Conservation (phyloP, 768 basidiomycete genomes). For the Rhodosporidiobolus odoratus region DNA sequence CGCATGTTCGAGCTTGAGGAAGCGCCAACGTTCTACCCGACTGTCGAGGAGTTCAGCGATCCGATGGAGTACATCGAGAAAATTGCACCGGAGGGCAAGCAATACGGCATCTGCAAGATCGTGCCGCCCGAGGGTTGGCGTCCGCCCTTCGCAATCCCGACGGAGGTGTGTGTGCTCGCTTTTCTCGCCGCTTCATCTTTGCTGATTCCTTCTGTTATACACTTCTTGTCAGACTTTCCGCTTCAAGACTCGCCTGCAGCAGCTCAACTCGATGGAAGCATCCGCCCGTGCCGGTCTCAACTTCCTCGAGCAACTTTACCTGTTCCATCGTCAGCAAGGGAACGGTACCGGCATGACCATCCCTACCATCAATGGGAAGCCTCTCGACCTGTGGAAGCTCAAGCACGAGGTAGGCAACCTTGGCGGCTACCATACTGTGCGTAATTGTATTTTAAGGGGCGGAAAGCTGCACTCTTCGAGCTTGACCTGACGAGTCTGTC, state of each 20-base stretch:
- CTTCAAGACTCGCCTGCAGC: constrained; percentile 90
- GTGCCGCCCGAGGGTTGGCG: constrained; percentile 88
- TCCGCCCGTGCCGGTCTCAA: constrained; percentile 93
- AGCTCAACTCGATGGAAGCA: constrained; percentile 93
- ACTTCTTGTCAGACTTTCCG: constrained; percentile 64
- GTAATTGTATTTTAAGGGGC: constrained; percentile 43
- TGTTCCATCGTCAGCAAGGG: constrained; percentile 93
- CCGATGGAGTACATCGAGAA: constrained; percentile 83
- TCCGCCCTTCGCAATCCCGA: constrained; percentile 92
- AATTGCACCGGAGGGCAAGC: constrained; percentile 61
- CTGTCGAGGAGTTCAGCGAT: constrained; percentile 83
- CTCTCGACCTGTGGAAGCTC: constrained; percentile 87
- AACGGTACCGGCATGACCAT: constrained; percentile 75
- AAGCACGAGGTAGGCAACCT: constrained; percentile 83
- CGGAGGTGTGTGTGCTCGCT: constrained; percentile 61
- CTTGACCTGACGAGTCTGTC: constrained; percentile 39
- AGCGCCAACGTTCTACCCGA: constrained; percentile 84
- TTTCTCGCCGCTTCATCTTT: background rate
- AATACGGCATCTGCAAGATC: constrained; percentile 91
- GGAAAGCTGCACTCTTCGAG: background rate
- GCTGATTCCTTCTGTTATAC: background rate
- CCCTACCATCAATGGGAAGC: constrained; percentile 86
- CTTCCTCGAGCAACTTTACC: constrained; percentile 92
- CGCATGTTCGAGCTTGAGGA: constrained; percentile 80
- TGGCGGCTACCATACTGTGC: constrained; percentile 81